Percentiles rank a stretch among this genome's conserved stretches.
These are phyloP conservation scores for Stenogyne calaminthoides DNA, from an alignment of 305 asterid genomes.

Conservation along the genomic window DNA sequence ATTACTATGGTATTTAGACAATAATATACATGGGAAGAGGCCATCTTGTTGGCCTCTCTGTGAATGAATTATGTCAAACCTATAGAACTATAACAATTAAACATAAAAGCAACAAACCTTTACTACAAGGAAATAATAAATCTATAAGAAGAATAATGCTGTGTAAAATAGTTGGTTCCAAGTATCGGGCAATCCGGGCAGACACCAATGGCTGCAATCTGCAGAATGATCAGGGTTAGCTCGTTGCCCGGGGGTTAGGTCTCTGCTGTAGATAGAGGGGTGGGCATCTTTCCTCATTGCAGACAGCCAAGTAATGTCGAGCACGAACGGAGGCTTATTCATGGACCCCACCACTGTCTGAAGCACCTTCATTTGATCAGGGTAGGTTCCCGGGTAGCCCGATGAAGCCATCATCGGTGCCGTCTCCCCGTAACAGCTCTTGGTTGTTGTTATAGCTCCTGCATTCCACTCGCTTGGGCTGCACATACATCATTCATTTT, in stretches of 20 bases:
- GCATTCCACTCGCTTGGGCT: constrained; percentile 87
- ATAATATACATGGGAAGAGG: constrained; percentile 32
- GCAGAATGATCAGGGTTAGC: constrained; percentile 90
- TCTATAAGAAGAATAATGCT: constrained; percentile 55
- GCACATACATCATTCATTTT: constrained; percentile 15
- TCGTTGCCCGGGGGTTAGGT: constrained; percentile 67
- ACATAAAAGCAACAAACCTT: background rate
- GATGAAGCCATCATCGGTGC: constrained; percentile 46
- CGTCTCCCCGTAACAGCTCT: constrained; percentile 90
- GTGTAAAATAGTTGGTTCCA: constrained; percentile 93
- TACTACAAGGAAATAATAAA: background rate
- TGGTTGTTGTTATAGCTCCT: constrained; percentile 54
- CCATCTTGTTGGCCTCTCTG: constrained; percentile 30
- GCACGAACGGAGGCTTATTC: constrained; percentile 71
- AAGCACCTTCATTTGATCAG: constrained; percentile 69
- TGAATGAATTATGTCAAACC: constrained; percentile 19
- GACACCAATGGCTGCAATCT: constrained; percentile 99
- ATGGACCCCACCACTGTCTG: constrained; percentile 57
- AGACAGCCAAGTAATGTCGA: constrained; percentile 80
- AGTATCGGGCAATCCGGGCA: constrained; percentile 97
- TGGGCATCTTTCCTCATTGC: constrained; percentile 96
- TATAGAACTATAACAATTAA: background rate
- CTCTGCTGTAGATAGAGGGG: constrained; percentile 92
- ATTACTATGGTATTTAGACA: background rate
- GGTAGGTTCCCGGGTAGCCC: constrained; percentile 51